Evolutionary conservation across 2,329 filamentous ascomycete genomes (phyloP).

Genomic region (Cladosporium cucumerinum): DNA sequence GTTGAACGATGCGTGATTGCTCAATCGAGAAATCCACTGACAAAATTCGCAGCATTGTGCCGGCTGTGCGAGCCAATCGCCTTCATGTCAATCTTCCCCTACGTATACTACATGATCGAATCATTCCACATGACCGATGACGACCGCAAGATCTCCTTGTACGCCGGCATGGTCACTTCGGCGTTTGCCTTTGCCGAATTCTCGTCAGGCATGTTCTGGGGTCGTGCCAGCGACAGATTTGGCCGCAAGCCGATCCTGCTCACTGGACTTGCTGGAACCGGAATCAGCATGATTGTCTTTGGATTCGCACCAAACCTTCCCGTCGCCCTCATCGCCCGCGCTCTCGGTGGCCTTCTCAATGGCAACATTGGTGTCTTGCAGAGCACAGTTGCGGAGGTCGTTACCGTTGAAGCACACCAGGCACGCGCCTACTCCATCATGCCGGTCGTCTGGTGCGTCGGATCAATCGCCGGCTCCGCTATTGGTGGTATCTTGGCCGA

Average conservation of each 20-base stretch:
- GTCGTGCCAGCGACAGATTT: slow-evolving; percentile 82
- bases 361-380: slow-evolving; percentile 95
- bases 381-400: slow-evolving; percentile 90
- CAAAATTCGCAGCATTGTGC: slow-evolving; percentile 52
- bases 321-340: slow-evolving; percentile 80
- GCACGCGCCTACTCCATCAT: slow-evolving; percentile 94
- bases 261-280: slow-evolving; percentile 84
- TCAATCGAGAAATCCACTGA: neutral
- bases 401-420: slow-evolving; percentile 90
- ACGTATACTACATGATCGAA: slow-evolving; percentile 96
- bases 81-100: slow-evolving; percentile 99
- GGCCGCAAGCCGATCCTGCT: slow-evolving; percentile 91
- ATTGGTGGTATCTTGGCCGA: slow-evolving; percentile 87
- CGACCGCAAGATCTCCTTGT: slow-evolving; percentile 77
- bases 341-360: slow-evolving; percentile 86
- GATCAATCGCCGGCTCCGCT: slow-evolving; percentile 89
- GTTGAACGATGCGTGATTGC: slow-evolving; percentile 19
- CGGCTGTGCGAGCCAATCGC: slow-evolving; percentile 98
- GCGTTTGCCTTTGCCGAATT: slow-evolving; percentile 96
- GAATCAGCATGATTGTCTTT: slow-evolving; percentile 87
- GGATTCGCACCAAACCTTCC: slow-evolving; percentile 82
- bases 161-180: slow-evolving; percentile 93
- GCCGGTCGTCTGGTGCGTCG: slow-evolving; percentile 97
- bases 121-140: slow-evolving; percentile 83
- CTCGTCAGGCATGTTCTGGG: slow-evolving; percentile 88